Base-by-base conservation (phyloP, 768 basidiomycete genomes). In the Termitomyces sp. region DNA sequence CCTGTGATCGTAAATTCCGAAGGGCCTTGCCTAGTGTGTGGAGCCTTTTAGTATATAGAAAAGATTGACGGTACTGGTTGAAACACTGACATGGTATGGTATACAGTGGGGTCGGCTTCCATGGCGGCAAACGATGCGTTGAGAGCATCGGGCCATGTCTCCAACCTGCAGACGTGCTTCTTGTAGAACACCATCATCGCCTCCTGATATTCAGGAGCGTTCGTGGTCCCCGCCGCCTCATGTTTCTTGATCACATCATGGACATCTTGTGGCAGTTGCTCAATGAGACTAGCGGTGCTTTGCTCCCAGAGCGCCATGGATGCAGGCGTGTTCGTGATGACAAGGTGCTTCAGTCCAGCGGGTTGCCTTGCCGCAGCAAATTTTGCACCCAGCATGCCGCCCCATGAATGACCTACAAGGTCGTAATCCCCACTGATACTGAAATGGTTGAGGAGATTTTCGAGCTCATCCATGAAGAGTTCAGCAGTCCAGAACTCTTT, bases 331-430 rank as follows among this genome's bases (percentile, higher is more conserved):
- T 71, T 61, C n/a, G 70, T 49, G 3, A 78, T 30, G 13, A 79
- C 62, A 15, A 78, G 61, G 44, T 61, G 73, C 52, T 68, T 72
- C 18, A 82, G 61, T 0, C 79, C 78, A 0, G 56, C 41, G 2
- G 80, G 80, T 18, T 75, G 71, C 16, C 71, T 69, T 18, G 68
- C 62, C 34, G 73, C 67, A 8, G 65, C 78, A 49, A 75, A 79
- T 31, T 78, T 73, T 5, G 71, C 64, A 0, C 70, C 81, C 6
- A 85, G 68, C 72, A 81, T 82, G 4, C 78, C 82, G 7, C 85
- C 85, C 83, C 82, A 83, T 8, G 81, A 83, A 52, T 85, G 82
- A 0, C 84, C 85, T 1, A 78, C 60, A 2, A 85, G 65, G 60
- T 78, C 74, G 63, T 75, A 85, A 39, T 67, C 61, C 6, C 66